Evolutionary conservation across 495 filamentous ascomycete genomes (phyloP), one percentile per base, ranked within the genome.

Genomic region (Lasiosphaeria ovina): DNA sequence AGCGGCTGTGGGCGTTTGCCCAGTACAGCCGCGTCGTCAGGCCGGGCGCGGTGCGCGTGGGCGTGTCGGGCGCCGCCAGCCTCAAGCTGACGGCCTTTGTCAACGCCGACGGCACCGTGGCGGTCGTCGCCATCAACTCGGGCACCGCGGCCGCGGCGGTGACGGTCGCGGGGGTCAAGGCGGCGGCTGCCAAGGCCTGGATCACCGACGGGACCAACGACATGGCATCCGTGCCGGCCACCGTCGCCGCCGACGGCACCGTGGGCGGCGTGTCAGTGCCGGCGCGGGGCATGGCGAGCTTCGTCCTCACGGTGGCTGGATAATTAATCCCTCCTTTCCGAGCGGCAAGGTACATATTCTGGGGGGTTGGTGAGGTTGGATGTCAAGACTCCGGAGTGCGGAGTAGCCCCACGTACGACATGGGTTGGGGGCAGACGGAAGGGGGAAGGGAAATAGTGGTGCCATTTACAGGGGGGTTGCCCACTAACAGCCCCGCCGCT

Each of bases 1-100:
- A 71, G 8, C 69, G 79, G 8, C 72, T 83, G 32, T 84, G 80
- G 80, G 80, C 80, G 1, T 79, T 82, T 57, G 80, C 80, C 10
- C 74, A 77, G 65, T 79, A 74, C 62, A 75, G 71, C 47, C 62
- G 76, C 24, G 76, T 73, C 56, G 73, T 82, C 16, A 69, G 78
- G n/a, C 78, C 77, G 0, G 81, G 81, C 1, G 79, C 80, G 6
- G 65, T 63, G 33, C 73, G 80, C 10, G 62, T 84, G 35, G 71
- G 66, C 31, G 74, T 77, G 2, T 60, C 68, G 5, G 73, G 71
- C 1, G 71, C 58, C 42, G 53, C 67, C 6, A 66, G 62, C 35
- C 70, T 81, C 16, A 70, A 69, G 32, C 71, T 76, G 34, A 77
- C 76, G 34, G 79, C 80, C 2, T 83, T 82, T 54, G 65, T 69